Evolutionary conservation across 257 asterid genomes (phyloP).

Genomic region (Fraxinus americana): DNA sequence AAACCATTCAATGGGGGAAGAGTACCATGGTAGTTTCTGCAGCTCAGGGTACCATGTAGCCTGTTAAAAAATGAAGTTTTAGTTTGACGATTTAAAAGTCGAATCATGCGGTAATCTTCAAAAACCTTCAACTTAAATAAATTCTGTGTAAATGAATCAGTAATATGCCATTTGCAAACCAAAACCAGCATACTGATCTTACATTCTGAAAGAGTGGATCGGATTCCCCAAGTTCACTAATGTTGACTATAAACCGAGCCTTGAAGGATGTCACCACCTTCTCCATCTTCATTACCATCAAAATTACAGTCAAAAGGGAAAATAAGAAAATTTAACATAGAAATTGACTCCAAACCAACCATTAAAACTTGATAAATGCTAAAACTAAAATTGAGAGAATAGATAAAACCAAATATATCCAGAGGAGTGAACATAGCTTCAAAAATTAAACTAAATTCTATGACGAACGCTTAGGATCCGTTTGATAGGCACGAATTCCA

Average conservation of each 20-base stretch:
- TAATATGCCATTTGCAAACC: not conserved
- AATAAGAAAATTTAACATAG: not conserved
- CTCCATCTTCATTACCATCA: constrained; percentile 53
- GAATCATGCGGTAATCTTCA: not conserved
- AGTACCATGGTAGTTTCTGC: constrained; percentile 58
- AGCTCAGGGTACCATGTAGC: constrained; percentile 44
- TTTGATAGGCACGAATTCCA: no score
- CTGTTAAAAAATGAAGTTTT: constrained; percentile 41
- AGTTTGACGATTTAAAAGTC: not conserved
- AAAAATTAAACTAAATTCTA: not conserved
- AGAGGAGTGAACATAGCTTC: not conserved
- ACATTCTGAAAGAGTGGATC: constrained; percentile 63
- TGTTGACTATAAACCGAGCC: constrained; percentile 46
- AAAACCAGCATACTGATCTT: constrained; percentile 25
- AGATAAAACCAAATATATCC: not conserved
- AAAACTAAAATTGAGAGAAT: not conserved
- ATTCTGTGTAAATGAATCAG: not conserved
- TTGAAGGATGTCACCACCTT: constrained; percentile 46
- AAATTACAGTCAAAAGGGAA: constrained; percentile 24
- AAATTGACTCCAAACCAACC: not conserved
- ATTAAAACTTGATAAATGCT: not conserved
- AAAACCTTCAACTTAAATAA: not conserved
- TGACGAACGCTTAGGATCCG: no score
- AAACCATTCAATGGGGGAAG: constrained; percentile 2
- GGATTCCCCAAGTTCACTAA: constrained; percentile 58